A percentile compares a stretch with the other conserved stretches of the same genome.
phyloP scores from a whole-genome alignment of 2,329 filamentous ascomycete species.

The Scedosporium boydii region DNA sequence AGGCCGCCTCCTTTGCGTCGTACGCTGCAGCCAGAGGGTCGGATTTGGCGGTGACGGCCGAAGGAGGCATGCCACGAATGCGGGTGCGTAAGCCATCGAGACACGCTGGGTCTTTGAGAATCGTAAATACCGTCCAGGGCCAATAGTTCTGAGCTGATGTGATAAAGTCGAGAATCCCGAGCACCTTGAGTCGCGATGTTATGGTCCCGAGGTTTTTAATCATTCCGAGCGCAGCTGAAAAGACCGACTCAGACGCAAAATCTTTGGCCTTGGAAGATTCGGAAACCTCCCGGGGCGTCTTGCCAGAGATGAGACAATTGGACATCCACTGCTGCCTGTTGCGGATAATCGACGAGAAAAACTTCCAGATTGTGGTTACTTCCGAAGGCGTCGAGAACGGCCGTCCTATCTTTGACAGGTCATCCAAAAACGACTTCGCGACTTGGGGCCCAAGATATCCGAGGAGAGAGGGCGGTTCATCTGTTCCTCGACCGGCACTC shows the following conservation, averaged over 20 bases:
- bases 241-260: slow-evolving; percentile 46
- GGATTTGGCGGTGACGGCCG: slow-evolving; percentile 41
- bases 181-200: slow-evolving; percentile 53
- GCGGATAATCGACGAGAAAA: slow-evolving; percentile 77
- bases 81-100: slow-evolving; percentile 64
- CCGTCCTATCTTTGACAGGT: slow-evolving; percentile 67
- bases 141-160: slow-evolving; percentile 85
- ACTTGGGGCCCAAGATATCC: slow-evolving; percentile 77
- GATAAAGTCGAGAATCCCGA: slow-evolving; percentile 78
- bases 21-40: slow-evolving; percentile 48
- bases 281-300: slow-evolving; percentile 59
- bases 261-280: slow-evolving; percentile 45
- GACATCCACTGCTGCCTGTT: slow-evolving; percentile 95
- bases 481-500: slow-evolving; percentile 52
- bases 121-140: slow-evolving; percentile 82
- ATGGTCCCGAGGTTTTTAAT: slow-evolving; percentile 57
- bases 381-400: slow-evolving; percentile 59
- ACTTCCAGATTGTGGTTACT: slow-evolving; percentile 66
- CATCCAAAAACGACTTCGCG: slow-evolving; percentile 72
- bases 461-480: slow-evolving; percentile 88
- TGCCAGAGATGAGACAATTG: slow-evolving; percentile 82
- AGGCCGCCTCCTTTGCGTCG: slow-evolving; percentile 65
- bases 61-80: slow-evolving; percentile 48
- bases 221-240: slow-evolving; percentile 63
- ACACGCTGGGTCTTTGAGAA: slow-evolving; percentile 66